These are phyloP conservation scores for Tetratostichococcus sp. DNA, from an alignment of 139 green algal genomes.

Conservation along the genomic window DNA sequence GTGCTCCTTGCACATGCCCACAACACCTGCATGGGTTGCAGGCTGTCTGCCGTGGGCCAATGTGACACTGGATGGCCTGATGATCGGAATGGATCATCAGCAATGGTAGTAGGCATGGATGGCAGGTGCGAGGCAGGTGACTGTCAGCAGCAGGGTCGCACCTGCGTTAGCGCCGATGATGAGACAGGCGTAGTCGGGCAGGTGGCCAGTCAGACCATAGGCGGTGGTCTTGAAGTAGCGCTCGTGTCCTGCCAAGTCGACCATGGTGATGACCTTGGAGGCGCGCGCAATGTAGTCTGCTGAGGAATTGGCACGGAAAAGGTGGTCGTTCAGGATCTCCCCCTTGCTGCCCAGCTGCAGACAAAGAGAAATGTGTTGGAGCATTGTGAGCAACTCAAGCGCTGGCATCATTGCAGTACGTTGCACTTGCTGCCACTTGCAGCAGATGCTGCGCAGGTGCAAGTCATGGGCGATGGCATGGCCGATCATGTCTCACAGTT, in stretches of 20 bases:
- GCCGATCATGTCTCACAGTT: not conserved
- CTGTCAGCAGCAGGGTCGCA: not conserved
- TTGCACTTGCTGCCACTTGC: too few species aligned
- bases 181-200: slow-evolving; percentile 80
- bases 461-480: too few species aligned
- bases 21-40: slow-evolving; percentile 46
- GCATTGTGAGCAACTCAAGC: too few species aligned
- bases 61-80: too few species aligned
- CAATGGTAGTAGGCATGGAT: too few species aligned
- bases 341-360: slow-evolving; percentile 55
- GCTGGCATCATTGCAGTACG: too few species aligned
- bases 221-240: slow-evolving; percentile 89
- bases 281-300: slow-evolving; percentile 69
- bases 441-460: too few species aligned
- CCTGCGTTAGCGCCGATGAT: slow-evolving; percentile 66
- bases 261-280: slow-evolving; percentile 79
- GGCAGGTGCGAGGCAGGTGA: too few species aligned
- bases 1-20: slow-evolving; percentile 94
- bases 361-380: too few species aligned
- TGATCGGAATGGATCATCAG: too few species aligned
- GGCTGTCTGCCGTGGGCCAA: not conserved
- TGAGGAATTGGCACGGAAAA: slow-evolving; percentile 69
- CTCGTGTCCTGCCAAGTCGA: slow-evolving; percentile 88
- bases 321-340: slow-evolving; percentile 72
- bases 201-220: slow-evolving; percentile 77